Conservation (phyloP, 176 grass and related monocot species). For the Guadua angustifolia region DNA sequence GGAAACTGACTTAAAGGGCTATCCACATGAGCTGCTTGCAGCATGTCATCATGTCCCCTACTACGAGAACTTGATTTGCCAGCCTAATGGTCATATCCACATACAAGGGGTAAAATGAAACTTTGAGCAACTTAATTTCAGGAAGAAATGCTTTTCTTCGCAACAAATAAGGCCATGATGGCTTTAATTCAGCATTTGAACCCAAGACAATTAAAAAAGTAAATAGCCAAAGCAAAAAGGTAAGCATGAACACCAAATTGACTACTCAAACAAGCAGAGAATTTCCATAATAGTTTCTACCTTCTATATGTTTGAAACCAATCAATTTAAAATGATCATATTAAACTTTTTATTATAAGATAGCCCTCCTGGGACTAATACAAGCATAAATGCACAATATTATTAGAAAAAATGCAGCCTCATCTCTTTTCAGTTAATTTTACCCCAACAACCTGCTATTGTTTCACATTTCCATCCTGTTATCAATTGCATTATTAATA, state of each 20-base stretch:
- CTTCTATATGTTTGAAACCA: conserved; percentile 5
- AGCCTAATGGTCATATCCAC: conserved; percentile 56
- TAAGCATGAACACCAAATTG: background rate
- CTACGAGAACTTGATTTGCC: conserved; percentile 74
- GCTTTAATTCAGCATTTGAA: conserved; percentile 13
- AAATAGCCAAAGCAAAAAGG: conserved; percentile 1
- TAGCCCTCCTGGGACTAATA: conserved; percentile 12
- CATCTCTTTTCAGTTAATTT: conserved; percentile 7
- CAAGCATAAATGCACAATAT: conserved; percentile 14
- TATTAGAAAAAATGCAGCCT: background rate
- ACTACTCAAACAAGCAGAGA: conserved; percentile 11
- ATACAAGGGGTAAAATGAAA: background rate
- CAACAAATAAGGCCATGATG: background rate
- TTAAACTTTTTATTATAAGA: background rate
- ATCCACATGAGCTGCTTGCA: conserved; percentile 58
- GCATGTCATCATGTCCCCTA: conserved; percentile 60
- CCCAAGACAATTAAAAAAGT: conserved; percentile 1
- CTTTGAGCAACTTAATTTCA: conserved; percentile 9
- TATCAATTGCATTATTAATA: conserved; percentile 25
- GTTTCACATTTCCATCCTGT: conserved; percentile 6
- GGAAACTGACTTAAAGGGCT: conserved; percentile 76
- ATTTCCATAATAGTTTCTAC: background rate
- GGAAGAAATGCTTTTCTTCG: conserved; percentile 20
- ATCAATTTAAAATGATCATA: background rate
- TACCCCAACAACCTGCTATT: background rate